These are phyloP conservation scores for Microcyclospora tardicrescens DNA, from an alignment of 2,329 filamentous ascomycete species.

Conservation along the genomic window DNA sequence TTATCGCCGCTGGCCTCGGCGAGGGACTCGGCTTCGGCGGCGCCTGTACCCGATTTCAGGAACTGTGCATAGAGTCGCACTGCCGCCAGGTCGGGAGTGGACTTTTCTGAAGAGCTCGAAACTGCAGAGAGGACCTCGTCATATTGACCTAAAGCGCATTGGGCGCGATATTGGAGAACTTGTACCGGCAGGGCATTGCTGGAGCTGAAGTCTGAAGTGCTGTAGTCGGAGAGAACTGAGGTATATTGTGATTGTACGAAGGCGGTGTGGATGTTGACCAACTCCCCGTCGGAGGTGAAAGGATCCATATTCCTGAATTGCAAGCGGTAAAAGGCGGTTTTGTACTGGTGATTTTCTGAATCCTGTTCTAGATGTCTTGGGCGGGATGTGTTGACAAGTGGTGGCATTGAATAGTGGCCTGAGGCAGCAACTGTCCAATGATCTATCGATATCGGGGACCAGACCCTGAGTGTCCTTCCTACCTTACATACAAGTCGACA, in stretches of 20 bases:
- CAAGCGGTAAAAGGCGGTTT: no score
- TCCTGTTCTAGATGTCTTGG: no score
- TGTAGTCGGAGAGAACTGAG: conserved; percentile 65
- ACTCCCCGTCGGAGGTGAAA: conserved; percentile 53
- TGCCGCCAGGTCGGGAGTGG: conserved; percentile 57
- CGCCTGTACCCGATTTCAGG: conserved; percentile 20
- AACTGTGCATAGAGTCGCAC: conserved; percentile 63
- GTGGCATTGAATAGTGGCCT: no score
- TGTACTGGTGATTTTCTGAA: no score
- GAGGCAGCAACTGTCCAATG: no score
- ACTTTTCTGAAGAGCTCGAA: conserved; percentile 47
- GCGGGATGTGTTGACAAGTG: no score
- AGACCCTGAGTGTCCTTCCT: no score
- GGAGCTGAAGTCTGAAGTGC: conserved; percentile 63
- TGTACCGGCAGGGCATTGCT: conserved; percentile 66
- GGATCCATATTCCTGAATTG: conserved; percentile 40
- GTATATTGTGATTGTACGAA: conserved; percentile 72
- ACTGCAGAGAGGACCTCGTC: conserved; percentile 57
- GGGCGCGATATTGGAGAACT: conserved; percentile 67
- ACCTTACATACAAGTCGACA: no score
- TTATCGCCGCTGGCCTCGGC: conserved; percentile 58
- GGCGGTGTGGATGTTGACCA: conserved; percentile 54
- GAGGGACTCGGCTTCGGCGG: conserved; percentile 55
- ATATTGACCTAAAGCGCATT: conserved; percentile 68
- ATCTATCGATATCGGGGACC: no score